Conservation (phyloP, 2,329 filamentous ascomycete species). For the Aschersonia sp. region DNA sequence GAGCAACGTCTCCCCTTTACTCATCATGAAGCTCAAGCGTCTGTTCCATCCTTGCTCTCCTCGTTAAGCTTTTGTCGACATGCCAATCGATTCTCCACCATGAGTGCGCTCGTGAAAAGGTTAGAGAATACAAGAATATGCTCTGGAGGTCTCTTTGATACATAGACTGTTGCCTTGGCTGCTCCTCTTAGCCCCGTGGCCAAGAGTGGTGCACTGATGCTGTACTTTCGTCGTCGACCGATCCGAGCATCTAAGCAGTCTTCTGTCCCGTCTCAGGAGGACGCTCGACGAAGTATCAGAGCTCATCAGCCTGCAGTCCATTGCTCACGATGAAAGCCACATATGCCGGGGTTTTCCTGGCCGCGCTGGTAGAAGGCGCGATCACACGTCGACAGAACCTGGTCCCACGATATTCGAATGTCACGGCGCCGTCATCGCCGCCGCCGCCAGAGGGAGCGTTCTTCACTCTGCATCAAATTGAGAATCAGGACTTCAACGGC, state of each 20-base stretch:
- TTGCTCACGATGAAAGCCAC: neutral
- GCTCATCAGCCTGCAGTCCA: neutral
- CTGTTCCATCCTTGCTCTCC: neutral
- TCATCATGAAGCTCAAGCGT: neutral
- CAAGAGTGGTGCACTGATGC: no score
- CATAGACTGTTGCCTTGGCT: neutral
- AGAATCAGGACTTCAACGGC: conserved; percentile 18
- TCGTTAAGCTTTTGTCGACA: neutral
- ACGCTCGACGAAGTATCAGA: neutral
- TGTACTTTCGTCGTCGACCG: no score
- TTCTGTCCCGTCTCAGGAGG: no score
- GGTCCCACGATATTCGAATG: neutral
- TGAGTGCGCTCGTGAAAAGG: neutral
- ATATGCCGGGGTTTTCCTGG: neutral
- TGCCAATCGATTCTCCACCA: neutral
- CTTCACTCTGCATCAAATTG: conserved; percentile 17
- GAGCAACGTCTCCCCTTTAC: neutral
- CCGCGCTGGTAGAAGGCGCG: conserved; percentile 4
- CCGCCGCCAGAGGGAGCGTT: neutral
- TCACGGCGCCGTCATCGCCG: neutral
- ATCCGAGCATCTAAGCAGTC: no score
- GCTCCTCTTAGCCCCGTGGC: neutral
- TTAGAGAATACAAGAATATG: neutral
- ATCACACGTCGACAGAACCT: neutral
- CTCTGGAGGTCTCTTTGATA: neutral